These are phyloP conservation scores for Yamadazyma kanchanaburiensis DNA, from an alignment of 1,139 yeast genomes.

Conservation along the genomic window DNA sequence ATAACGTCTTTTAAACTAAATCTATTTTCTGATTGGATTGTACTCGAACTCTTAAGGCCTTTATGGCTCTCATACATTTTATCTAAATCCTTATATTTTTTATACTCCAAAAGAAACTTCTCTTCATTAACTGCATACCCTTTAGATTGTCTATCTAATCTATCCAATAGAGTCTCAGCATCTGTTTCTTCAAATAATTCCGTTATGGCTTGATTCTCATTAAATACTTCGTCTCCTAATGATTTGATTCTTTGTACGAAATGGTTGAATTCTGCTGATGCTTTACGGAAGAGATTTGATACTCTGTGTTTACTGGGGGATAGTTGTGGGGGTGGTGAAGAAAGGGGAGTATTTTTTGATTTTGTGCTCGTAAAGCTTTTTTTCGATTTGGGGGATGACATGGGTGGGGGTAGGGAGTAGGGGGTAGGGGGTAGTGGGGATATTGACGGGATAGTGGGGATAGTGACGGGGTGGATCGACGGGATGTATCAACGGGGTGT, in stretches of 20 bases:
- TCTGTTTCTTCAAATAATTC: conserved; percentile 42
- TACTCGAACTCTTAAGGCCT: conserved; percentile 21
- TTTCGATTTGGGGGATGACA: no score
- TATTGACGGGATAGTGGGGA: no score
- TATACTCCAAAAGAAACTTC: conserved; percentile 30
- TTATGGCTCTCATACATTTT: conserved; percentile 23
- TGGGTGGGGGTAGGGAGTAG: no score
- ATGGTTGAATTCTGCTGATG: conserved; percentile 33
- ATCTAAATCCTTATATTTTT: conserved; percentile 33
- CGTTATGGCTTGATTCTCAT: conserved; percentile 38
- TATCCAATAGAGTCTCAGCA: conserved; percentile 21
- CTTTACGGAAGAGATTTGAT: conserved; percentile 25
- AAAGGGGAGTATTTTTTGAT: no score
- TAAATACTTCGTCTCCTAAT: conserved; percentile 41
- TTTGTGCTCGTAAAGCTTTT: no score
- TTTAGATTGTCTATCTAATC: conserved; percentile 17
- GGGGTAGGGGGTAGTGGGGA: no score
- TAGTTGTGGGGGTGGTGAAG: no score
- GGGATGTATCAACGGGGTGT: no score
- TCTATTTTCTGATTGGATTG: conserved; percentile 17
- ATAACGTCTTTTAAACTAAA: conserved; percentile 26
- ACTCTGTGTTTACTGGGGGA: conserved; percentile 2
- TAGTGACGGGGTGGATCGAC: no score
- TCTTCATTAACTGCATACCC: conserved; percentile 31
- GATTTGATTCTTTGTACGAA: conserved; percentile 31